These are phyloP conservation scores for Pelargonium myrrhifolium DNA, from an alignment of 441 rosid genomes.

Conservation along the genomic window DNA sequence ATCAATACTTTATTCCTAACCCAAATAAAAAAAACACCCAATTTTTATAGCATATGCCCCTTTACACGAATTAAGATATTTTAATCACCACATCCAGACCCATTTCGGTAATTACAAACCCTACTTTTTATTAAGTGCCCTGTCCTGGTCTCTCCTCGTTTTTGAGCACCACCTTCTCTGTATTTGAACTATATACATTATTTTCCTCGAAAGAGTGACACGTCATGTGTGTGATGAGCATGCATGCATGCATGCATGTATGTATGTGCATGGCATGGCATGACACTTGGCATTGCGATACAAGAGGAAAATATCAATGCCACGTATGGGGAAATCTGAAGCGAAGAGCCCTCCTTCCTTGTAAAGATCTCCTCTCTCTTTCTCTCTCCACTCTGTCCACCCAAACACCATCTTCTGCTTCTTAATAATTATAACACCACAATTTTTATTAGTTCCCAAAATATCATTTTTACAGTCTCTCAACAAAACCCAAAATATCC, in stretches of 20 bases:
- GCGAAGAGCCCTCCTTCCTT: conserved; percentile 29
- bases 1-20: not conserved
- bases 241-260: not conserved
- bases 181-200: not conserved
- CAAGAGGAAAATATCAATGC: conserved; percentile 66
- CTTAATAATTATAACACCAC: not conserved
- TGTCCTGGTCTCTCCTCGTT: not conserved
- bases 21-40: not conserved
- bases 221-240: too few relatives aligned
- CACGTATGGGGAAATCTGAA: conserved; percentile 54
- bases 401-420: conserved; percentile 9
- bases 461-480: not conserved
- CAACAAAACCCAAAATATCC: not conserved
- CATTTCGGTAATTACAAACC: not conserved
- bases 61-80: not conserved
- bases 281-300: conserved; percentile 32
- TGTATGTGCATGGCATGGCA: conserved; percentile 1
- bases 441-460: not conserved
- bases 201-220: not conserved
- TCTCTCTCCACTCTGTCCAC: conserved; percentile 18
- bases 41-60: not conserved
- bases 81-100: not conserved
- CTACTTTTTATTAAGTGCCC: not conserved
- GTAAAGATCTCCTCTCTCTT: conserved; percentile 50
- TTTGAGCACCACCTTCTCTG: not conserved